These are phyloP conservation scores for Fusarium verticillioides DNA, from an alignment of 2,329 filamentous ascomycete genomes.

Conservation along the genomic window DNA sequence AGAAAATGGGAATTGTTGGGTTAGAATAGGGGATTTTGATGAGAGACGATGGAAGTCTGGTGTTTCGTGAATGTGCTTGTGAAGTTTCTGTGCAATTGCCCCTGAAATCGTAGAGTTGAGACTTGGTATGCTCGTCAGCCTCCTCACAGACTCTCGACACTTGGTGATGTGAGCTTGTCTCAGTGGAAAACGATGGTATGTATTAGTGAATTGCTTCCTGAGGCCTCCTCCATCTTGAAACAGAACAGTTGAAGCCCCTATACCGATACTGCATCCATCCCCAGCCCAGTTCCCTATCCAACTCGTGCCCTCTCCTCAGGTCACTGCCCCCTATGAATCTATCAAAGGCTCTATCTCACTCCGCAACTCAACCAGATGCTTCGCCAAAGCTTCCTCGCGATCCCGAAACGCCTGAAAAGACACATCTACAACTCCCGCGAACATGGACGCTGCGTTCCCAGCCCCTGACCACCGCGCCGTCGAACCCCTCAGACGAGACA, in stretches of 20 bases:
- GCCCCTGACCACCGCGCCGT: constrained; percentile 45
- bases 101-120: neutral
- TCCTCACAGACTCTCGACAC: neutral
- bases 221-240: neutral
- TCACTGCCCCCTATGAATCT: constrained; percentile 37
- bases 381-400: constrained; percentile 49
- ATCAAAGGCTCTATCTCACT: constrained; percentile 49
- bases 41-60: neutral
- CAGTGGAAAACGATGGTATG: constrained; percentile 14
- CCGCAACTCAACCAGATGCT: constrained; percentile 48
- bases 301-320: neutral
- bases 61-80: neutral
- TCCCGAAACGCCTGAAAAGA: constrained; percentile 48
- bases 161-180: neutral
- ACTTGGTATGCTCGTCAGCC: neutral
- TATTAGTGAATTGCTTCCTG: constrained; percentile 30
- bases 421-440: constrained; percentile 48
- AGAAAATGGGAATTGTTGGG: neutral
- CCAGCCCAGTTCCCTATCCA: neutral
- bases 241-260: constrained; percentile 7
- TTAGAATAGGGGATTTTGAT: neutral
- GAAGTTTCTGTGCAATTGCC: constrained; percentile 3
- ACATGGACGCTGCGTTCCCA: constrained; percentile 44
- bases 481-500: constrained; percentile 50
- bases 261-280: constrained; percentile 3